Base-by-base conservation (phyloP, 768 basidiomycete species). In the Russula lepida region DNA sequence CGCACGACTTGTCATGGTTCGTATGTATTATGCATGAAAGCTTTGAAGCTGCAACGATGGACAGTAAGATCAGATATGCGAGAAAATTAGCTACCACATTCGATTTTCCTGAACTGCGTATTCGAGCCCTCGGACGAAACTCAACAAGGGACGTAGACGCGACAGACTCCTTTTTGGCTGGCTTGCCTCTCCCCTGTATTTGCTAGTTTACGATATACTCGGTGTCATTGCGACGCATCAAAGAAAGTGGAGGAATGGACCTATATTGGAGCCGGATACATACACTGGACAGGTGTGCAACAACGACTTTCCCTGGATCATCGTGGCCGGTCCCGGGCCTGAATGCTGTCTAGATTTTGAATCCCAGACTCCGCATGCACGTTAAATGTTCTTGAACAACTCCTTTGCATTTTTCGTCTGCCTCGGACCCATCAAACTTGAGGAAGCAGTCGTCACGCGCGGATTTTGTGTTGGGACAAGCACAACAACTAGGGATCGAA, bases 361-460 rank as follows among this genome's bases (percentile, higher is more conserved):
- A 98, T 12, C 95, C 95, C 52, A 92, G 81, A 19, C 79, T 75
- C 43, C 85, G 80, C 97, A 99, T 99, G 77, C 97, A 99, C 13
- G 86, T 82, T 54, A 92, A 77, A 67, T 98, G 95, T 60, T 78
- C 81, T 69, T 84, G 80, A 4, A 99, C 81, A 49, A 93, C 75
- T 54, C 88, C 83, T 68, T 78, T 84, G 77, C 97, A 99, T 70
- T 88, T 85, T 60, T 86, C 86, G 59, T 82, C 79, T 6, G 88
- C 88, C 60, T 83, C 81, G 23, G 79, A 73, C 4, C 79, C 69
- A 62, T 85, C 85, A 67, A 80, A 82, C 59, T 83, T 81, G 62
- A 98, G 77, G 78, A 97, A 98, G 74, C 97, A 99, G 65, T 94
- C 86, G 73, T 99, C 97, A 12, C 97, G 82, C n/a, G 80, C 81